These are phyloP conservation scores for Mycena maculata DNA, from an alignment of 768 basidiomycete species.

Conservation along the genomic window DNA sequence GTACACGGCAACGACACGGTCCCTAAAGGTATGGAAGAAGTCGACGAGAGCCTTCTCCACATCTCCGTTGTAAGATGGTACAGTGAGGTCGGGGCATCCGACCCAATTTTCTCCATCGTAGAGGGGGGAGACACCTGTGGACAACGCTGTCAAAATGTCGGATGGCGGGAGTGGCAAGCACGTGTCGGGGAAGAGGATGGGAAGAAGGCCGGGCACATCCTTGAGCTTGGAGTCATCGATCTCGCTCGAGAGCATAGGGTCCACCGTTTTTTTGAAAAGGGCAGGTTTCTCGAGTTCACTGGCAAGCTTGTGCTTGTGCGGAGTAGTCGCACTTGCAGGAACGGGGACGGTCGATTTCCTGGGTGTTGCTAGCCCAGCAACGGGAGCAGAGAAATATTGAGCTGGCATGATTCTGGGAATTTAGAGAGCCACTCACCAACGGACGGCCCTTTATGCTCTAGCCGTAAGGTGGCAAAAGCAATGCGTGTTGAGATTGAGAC, in stretches of 20 bases:
- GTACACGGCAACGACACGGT: not conserved
- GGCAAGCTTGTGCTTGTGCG: not conserved
- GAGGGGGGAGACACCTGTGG: not conserved
- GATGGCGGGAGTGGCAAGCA: conserved; percentile 17
- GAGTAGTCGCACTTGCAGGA: too few species aligned
- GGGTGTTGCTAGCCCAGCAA: too few species aligned
- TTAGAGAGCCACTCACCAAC: too few species aligned
- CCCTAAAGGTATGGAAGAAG: not conserved
- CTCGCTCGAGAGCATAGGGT: not conserved
- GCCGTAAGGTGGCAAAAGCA: too few species aligned
- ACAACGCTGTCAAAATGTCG: not conserved
- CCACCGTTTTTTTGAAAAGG: not conserved
- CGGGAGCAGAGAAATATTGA: too few species aligned
- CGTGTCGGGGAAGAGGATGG: conserved; percentile 8
- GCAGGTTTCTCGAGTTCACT: not conserved
- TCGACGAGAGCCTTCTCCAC: not conserved
- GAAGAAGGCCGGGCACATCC: conserved; percentile 9
- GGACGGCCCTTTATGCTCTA: too few species aligned
- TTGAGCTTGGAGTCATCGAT: not conserved
- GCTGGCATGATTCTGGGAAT: too few species aligned
- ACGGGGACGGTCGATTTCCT: too few species aligned
- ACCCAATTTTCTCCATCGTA: conserved; percentile 2
- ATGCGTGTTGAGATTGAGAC: too few species aligned
- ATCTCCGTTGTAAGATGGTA: not conserved
- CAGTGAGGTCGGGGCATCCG: conserved; percentile 13